These are phyloP conservation scores for Carnegiea gigantea DNA, from an alignment of 179 eudicot species.

Conservation along the genomic window DNA sequence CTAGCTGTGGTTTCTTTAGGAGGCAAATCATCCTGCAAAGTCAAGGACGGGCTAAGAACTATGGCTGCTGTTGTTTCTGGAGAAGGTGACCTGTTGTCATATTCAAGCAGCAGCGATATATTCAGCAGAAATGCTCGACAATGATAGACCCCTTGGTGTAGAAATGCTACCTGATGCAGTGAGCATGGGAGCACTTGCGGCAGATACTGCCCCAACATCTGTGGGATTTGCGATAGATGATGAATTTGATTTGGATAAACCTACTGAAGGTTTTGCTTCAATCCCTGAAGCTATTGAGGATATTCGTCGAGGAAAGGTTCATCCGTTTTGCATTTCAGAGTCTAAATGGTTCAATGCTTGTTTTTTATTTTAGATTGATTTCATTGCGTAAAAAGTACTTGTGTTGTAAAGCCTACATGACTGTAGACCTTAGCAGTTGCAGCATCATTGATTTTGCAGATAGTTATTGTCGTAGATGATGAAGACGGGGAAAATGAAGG, in stretches of 20 bases:
- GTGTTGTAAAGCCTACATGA: not conserved
- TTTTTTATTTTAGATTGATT: not conserved
- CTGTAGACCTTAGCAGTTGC: not conserved
- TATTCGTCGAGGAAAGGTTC: slow-evolving; percentile 84
- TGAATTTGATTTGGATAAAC: slow-evolving; percentile 67
- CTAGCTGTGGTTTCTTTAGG: slow-evolving; percentile 30
- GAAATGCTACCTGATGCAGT: slow-evolving; percentile 55
- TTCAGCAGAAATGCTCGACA: slow-evolving; percentile 22
- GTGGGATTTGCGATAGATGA: slow-evolving; percentile 38
- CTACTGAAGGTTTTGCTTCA: slow-evolving; percentile 73
- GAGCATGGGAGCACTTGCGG: slow-evolving; percentile 56
- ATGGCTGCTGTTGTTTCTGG: slow-evolving; percentile 55
- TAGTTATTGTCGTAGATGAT: slow-evolving; percentile 85
- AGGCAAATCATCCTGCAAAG: slow-evolving; percentile 30
- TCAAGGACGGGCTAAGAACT: slow-evolving; percentile 34
- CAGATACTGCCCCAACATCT: slow-evolving; percentile 56
- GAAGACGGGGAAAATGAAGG: slow-evolving; percentile 96
- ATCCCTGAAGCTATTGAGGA: slow-evolving; percentile 83
- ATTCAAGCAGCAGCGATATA: slow-evolving; percentile 30
- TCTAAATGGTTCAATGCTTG: too few species aligned
- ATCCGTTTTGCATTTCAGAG: not conserved
- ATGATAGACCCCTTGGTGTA: slow-evolving; percentile 41
- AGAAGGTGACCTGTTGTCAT: slow-evolving; percentile 48
- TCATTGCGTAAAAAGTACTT: not conserved
- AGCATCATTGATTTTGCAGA: slow-evolving; percentile 39